Conservation (phyloP, 164 flowering plant genomes). For the Vitis cinerea region DNA sequence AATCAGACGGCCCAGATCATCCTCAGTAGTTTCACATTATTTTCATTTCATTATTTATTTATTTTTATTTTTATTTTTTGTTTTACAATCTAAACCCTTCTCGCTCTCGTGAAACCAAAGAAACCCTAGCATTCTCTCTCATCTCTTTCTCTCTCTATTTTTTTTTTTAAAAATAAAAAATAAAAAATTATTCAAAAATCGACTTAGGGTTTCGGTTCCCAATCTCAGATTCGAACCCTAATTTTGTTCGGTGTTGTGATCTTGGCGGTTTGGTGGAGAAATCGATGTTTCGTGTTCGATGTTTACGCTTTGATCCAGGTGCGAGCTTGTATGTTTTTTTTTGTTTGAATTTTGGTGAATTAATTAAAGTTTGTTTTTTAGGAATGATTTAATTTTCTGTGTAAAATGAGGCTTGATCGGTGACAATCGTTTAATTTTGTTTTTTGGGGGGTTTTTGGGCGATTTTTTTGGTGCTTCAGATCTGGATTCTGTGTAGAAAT, state of each 20-base stretch:
- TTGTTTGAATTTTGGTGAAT: conserved; percentile 9
- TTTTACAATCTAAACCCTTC: conserved; percentile 48
- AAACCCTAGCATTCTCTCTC: conserved; percentile 50
- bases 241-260: conserved; percentile 1
- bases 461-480: conserved; percentile 36
- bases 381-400: not conserved
- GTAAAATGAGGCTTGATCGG: conserved; percentile 14
- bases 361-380: not conserved
- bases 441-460: conserved; percentile 11
- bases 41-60: conserved; percentile 20
- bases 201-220: conserved; percentile 26
- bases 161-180: conserved; percentile 1
- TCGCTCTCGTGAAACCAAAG: conserved; percentile 33
- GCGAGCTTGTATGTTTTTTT: conserved; percentile 13
- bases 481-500: conserved; percentile 36
- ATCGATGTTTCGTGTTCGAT: not conserved
- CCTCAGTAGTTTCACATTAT: conserved; percentile 6
- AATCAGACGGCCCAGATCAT: conserved; percentile 20
- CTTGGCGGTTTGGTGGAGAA: conserved; percentile 8
- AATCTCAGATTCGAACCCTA: conserved; percentile 10
- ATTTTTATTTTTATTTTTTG: conserved; percentile 11
- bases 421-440: not conserved
- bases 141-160: conserved; percentile 25
- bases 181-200: conserved; percentile 14
- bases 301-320: conserved; percentile 34